phyloP scores from a whole-genome alignment of 139 green algal species.

The Pseudopediastrum boryanum region DNA sequence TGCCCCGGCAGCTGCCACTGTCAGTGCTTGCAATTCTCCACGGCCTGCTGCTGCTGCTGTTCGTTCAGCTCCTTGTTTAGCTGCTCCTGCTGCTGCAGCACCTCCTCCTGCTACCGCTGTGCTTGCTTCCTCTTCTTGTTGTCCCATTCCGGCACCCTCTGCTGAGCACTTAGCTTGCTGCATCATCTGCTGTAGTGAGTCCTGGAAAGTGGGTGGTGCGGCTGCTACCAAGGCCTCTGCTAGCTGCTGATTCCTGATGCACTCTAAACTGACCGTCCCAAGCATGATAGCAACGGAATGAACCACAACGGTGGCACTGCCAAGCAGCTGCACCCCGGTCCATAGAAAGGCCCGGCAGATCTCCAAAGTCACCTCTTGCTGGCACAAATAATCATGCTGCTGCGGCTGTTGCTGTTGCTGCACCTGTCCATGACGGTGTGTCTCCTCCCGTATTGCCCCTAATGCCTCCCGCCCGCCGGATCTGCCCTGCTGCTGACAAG shows the following conservation, averaged over 20 bases:
- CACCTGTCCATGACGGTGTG: too few relatives aligned
- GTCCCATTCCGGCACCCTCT: background rate
- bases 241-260: background rate
- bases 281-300: background rate
- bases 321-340: background rate
- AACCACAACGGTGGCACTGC: background rate
- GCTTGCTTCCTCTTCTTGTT: background rate
- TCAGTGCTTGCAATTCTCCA: background rate
- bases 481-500: too few relatives aligned
- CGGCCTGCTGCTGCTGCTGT: too few relatives aligned
- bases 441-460: too few relatives aligned
- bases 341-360: too few relatives aligned
- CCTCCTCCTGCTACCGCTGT: background rate
- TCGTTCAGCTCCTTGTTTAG: background rate
- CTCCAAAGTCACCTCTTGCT: background rate
- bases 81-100: background rate
- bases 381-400: constrained; percentile 1
- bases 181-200: background rate
- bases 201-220: background rate
- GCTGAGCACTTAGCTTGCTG: too few relatives aligned
- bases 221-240: background rate
- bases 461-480: too few relatives aligned
- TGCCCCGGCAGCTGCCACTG: background rate
- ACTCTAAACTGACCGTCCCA: background rate
- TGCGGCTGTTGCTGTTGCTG: too few relatives aligned